Evolutionary conservation across 2,329 filamentous ascomycete genomes (phyloP).

Genomic region (Cercospora berteroae): DNA sequence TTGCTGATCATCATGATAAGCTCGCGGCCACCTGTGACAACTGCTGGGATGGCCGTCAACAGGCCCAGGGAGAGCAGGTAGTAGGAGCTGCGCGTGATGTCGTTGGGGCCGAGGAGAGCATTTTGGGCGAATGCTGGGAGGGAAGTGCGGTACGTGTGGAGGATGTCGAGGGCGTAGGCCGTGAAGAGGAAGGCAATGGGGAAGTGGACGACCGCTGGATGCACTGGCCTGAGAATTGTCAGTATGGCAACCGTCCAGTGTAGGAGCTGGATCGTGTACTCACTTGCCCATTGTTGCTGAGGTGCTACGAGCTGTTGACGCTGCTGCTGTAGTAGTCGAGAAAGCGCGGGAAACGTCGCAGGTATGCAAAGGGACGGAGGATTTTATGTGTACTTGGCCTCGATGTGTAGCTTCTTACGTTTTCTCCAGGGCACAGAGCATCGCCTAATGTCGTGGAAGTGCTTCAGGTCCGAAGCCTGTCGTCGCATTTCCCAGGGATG

Average conservation of each 20-base stretch:
- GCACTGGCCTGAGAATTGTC: conserved; percentile 39
- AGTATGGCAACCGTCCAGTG: not conserved
- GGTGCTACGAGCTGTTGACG: not conserved
- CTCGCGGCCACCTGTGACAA: conserved; percentile 39
- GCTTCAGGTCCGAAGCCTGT: conserved; percentile 13
- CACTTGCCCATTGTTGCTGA: conserved; percentile 21
- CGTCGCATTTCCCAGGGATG: conserved; percentile 3
- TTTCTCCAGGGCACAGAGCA: not conserved
- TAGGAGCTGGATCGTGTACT: not conserved
- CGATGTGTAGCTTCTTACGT: conserved; percentile 2
- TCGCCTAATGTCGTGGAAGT: conserved; percentile 3
- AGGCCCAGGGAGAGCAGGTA: conserved; percentile 46
- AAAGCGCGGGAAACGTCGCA: not conserved
- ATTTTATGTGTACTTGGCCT: conserved; percentile 10
- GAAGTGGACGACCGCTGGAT: conserved; percentile 50
- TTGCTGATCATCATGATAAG: conserved; percentile 44
- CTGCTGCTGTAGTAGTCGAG: not conserved
- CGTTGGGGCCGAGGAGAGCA: conserved; percentile 36
- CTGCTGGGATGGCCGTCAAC: conserved; percentile 37
- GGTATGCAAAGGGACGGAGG: not conserved
- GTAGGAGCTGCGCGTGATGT: conserved; percentile 45
- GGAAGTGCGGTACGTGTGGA: conserved; percentile 37
- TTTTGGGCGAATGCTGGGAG: conserved; percentile 35
- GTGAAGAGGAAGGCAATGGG: conserved; percentile 48
- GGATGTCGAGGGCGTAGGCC: conserved; percentile 44